Evolutionary conservation across 2,329 filamentous ascomycete genomes (phyloP).

Genomic region (Aspergillus unguis): DNA sequence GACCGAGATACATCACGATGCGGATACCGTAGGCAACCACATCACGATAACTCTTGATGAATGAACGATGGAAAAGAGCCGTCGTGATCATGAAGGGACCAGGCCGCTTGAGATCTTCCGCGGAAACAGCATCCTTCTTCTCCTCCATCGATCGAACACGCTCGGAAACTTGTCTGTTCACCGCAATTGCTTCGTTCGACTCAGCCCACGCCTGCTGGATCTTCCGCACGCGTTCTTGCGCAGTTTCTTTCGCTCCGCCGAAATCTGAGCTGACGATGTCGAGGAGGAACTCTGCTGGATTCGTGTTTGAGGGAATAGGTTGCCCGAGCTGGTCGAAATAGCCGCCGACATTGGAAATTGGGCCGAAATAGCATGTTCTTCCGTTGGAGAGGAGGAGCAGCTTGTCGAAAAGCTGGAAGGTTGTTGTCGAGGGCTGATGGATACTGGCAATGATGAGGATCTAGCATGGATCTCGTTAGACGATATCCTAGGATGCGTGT

Average conservation of each 20-base stretch:
- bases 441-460: constrained; percentile 78
- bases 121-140: constrained; percentile 4
- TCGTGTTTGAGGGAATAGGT: constrained; percentile 66
- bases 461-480: constrained; percentile 22
- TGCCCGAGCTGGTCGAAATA: constrained; percentile 64
- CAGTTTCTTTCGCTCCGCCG: constrained; percentile 46
- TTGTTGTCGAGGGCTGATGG: constrained; percentile 78
- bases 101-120: constrained; percentile 36
- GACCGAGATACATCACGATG: constrained; percentile 73
- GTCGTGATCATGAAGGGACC: constrained; percentile 52
- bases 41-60: constrained; percentile 81
- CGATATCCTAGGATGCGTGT: not conserved
- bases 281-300: constrained; percentile 76
- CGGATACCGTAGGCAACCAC: constrained; percentile 80
- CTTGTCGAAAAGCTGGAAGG: constrained; percentile 77
- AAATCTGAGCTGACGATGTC: constrained; percentile 79
- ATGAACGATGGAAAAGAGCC: constrained; percentile 71
- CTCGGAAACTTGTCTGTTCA: too few species aligned
- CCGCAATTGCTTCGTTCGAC: constrained; percentile 35
- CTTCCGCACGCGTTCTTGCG: constrained; percentile 48
- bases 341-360: constrained; percentile 46
- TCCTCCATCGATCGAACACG: constrained; percentile 26
- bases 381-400: constrained; percentile 70
- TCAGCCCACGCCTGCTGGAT: constrained; percentile 56
- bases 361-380: constrained; percentile 69